These are phyloP conservation scores for Capsicum chinense DNA, from an alignment of 257 asterid genomes.

Conservation along the genomic window DNA sequence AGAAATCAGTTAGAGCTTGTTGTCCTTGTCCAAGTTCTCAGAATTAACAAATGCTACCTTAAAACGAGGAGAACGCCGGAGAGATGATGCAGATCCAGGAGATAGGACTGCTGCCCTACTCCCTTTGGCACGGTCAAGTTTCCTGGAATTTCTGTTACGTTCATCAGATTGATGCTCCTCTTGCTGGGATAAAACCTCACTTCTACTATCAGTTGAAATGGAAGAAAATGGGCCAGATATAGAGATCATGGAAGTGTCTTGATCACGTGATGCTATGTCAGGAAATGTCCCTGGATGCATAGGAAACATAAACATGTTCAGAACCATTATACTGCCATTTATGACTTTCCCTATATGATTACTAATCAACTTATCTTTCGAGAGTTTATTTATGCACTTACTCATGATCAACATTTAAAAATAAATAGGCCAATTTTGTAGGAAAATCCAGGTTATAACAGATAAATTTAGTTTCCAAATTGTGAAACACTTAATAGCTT, in stretches of 20 bases:
- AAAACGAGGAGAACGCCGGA: slow-evolving; percentile 73
- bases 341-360: not conserved
- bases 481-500: not conserved
- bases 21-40: not conserved
- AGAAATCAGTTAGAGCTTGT: slow-evolving; percentile 18
- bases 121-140: slow-evolving; percentile 46
- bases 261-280: slow-evolving; percentile 44
- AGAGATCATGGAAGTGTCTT: slow-evolving; percentile 52
- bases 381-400: slow-evolving; percentile 1
- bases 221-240: slow-evolving; percentile 69
- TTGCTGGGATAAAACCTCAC: slow-evolving; percentile 53
- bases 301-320: slow-evolving; percentile 31
- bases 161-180: slow-evolving; percentile 47
- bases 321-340: slow-evolving; percentile 31
- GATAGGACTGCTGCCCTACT: slow-evolving; percentile 44
- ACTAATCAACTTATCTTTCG: not conserved
- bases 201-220: slow-evolving; percentile 58
- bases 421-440: not conserved
- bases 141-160: slow-evolving; percentile 48
- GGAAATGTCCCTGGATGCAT: slow-evolving; percentile 51
- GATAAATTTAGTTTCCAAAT: not conserved
- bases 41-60: slow-evolving; percentile 47
- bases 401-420: not conserved
- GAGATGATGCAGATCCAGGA: slow-evolving; percentile 65
- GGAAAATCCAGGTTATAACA: not conserved